Evolutionary conservation across 2,329 filamentous ascomycete genomes (phyloP).

Genomic region (Lachnellula subtilissima): DNA sequence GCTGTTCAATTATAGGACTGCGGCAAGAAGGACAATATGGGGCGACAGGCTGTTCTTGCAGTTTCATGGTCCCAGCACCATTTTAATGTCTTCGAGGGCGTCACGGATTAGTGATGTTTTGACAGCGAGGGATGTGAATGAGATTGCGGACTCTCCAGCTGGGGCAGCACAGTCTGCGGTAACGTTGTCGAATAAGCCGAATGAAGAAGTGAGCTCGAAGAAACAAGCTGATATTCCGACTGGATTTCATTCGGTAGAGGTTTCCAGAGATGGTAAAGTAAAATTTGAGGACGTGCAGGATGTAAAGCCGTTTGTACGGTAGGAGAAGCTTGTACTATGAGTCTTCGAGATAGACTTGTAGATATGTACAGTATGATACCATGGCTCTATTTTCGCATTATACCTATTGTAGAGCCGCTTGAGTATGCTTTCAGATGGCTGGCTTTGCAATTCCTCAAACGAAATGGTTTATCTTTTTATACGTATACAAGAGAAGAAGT

Average conservation of each 20-base stretch:
- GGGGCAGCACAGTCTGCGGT: conserved; percentile 62
- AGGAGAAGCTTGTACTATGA: conserved; percentile 1
- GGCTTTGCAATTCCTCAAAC: no score
- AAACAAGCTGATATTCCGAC: conserved; percentile 35
- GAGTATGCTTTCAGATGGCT: no score
- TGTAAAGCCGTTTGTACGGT: conserved; percentile 18
- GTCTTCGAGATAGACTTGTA: background rate
- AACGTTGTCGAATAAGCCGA: conserved; percentile 40
- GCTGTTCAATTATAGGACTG: conserved; percentile 67
- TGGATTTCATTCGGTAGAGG: conserved; percentile 51
- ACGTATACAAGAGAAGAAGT: no score
- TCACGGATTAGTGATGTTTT: conserved; percentile 73
- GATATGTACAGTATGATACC: conserved; percentile 1
- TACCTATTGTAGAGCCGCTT: no score
- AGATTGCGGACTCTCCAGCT: conserved; percentile 78
- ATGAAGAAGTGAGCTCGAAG: conserved; percentile 29
- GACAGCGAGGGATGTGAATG: conserved; percentile 74
- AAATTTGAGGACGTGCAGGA: conserved; percentile 40
- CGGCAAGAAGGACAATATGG: conserved; percentile 79
- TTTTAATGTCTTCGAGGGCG: conserved; percentile 85
- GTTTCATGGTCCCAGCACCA: conserved; percentile 79
- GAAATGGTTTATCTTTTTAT: no score
- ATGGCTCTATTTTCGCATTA: no score
- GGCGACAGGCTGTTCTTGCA: conserved; percentile 89
- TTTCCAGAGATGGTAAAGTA: conserved; percentile 61